Conservation (phyloP, 441 rosid genomes). For the Gossypium gossypioides region DNA sequence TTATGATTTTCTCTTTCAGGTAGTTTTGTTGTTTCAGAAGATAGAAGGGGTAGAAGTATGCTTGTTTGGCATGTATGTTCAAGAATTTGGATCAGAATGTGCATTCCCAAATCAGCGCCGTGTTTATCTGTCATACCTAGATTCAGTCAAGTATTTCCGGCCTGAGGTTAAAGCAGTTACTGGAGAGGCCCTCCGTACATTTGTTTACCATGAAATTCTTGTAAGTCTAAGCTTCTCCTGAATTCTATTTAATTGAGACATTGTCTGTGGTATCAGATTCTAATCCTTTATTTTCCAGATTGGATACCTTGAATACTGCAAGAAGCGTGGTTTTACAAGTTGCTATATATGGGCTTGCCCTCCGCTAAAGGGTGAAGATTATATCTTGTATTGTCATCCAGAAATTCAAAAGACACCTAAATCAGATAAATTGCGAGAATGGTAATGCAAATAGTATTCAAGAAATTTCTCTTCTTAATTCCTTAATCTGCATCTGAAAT, state of each 20-base stretch:
- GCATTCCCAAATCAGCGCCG: constrained; percentile 83
- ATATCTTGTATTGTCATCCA: constrained; percentile 95
- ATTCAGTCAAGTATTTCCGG: constrained; percentile 94
- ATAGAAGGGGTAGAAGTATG: constrained; percentile 99
- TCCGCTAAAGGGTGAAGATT: constrained; percentile 96
- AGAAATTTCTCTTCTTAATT: not conserved
- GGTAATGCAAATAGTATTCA: constrained; percentile 42
- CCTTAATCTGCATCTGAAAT: not conserved
- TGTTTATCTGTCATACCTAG: constrained; percentile 91
- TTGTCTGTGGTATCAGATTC: constrained; percentile 2
- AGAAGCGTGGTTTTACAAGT: constrained; percentile 95
- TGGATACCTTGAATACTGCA: constrained; percentile 98
- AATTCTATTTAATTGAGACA: not conserved
- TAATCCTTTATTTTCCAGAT: constrained; percentile 42
- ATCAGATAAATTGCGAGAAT: constrained; percentile 94
- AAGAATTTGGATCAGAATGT: constrained; percentile 92
- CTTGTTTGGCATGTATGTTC: constrained; percentile 98
- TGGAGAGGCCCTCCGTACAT: constrained; percentile 97
- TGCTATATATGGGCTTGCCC: constrained; percentile 99
- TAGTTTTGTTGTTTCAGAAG: constrained; percentile 88
- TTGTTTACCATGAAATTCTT: constrained; percentile 96
- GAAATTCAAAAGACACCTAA: constrained; percentile 98
- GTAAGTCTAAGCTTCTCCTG: constrained; percentile 30
- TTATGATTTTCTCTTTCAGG: constrained; percentile 45
- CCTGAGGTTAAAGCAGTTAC: constrained; percentile 88